Percentiles rank a stretch among this genome's conserved stretches.
Conservation (phyloP, 305 asterid genomes). For the Fraxinus platypoda region DNA sequence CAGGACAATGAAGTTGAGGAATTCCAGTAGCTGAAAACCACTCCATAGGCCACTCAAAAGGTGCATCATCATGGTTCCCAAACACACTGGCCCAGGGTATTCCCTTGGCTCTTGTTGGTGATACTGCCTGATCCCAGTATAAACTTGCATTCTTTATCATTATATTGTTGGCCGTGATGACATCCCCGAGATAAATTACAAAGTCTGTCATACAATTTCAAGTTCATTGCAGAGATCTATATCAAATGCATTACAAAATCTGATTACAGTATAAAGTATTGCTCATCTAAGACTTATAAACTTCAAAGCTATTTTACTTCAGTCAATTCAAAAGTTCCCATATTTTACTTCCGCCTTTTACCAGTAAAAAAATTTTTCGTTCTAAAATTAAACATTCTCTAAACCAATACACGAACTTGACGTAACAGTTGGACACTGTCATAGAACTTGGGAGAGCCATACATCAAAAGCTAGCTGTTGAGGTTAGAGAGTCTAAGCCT, state of each 20-base stretch:
- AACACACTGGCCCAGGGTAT: slow-evolving; percentile 79
- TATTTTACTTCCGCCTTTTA: neutral
- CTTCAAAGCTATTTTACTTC: neutral
- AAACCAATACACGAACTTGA: neutral
- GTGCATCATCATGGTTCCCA: slow-evolving; percentile 89
- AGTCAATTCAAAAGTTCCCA: neutral
- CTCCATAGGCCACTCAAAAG: slow-evolving; percentile 85
- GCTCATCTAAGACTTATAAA: neutral
- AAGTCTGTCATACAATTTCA: slow-evolving; percentile 48
- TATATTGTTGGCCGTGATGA: slow-evolving; percentile 80
- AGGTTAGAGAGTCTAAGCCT: too few species aligned
- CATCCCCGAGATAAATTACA: slow-evolving; percentile 87
- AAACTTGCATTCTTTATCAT: slow-evolving; percentile 62
- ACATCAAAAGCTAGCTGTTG: too few species aligned
- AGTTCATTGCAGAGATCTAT: neutral
- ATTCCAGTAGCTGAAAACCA: slow-evolving; percentile 80
- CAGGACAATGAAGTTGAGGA: slow-evolving; percentile 56
- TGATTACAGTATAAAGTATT: neutral
- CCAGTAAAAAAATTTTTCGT: neutral
- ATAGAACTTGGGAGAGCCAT: too few species aligned
- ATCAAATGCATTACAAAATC: neutral
- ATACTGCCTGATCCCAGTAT: slow-evolving; percentile 82
- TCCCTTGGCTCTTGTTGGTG: slow-evolving; percentile 64
- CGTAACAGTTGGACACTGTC: too few species aligned
- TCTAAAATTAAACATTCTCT: neutral